phyloP scores from a whole-genome alignment of 2,329 filamentous ascomycete species.

The Aspergillus arachidicola region DNA sequence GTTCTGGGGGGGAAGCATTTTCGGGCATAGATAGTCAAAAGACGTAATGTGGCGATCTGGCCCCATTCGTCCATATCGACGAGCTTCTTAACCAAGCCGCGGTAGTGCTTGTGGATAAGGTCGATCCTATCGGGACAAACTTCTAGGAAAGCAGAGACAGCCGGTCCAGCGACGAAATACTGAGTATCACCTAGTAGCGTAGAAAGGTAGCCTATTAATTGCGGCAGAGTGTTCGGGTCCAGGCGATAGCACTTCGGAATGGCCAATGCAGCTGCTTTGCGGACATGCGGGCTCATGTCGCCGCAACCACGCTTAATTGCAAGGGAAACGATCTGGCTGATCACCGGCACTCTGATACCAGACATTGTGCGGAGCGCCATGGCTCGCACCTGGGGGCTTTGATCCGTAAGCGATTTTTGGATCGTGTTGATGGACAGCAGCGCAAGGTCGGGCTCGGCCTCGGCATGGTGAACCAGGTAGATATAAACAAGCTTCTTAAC shows the following conservation, averaged over 20 bases:
- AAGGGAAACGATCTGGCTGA: slow-evolving; percentile 94
- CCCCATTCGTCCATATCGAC: slow-evolving; percentile 99
- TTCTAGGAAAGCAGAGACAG: slow-evolving; percentile 84
- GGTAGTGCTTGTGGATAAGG: slow-evolving; percentile 88
- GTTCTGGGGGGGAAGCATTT: slow-evolving; percentile 80
- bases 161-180: slow-evolving; percentile 94
- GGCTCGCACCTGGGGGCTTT: slow-evolving; percentile 85
- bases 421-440: slow-evolving; percentile 98
- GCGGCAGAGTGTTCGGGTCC: slow-evolving; percentile 81
- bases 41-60: slow-evolving; percentile 77
- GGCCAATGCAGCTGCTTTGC: slow-evolving; percentile 87
- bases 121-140: slow-evolving; percentile 86
- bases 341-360: slow-evolving; percentile 93
- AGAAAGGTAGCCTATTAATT: slow-evolving; percentile 79
- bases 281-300: slow-evolving; percentile 93
- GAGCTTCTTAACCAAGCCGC: slow-evolving; percentile 79
- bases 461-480: slow-evolving; percentile 94
- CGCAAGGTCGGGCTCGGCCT: slow-evolving; percentile 92
- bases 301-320: slow-evolving; percentile 92
- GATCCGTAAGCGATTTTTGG: slow-evolving; percentile 93
- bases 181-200: slow-evolving; percentile 84
- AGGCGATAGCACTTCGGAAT: slow-evolving; percentile 95
- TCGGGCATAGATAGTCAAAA: slow-evolving; percentile 83
- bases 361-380: slow-evolving; percentile 97
- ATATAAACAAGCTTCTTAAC: slow-evolving; percentile 99